Base-by-base conservation (phyloP, 2,329 filamentous ascomycete species). In the Apiospora arundinis region DNA sequence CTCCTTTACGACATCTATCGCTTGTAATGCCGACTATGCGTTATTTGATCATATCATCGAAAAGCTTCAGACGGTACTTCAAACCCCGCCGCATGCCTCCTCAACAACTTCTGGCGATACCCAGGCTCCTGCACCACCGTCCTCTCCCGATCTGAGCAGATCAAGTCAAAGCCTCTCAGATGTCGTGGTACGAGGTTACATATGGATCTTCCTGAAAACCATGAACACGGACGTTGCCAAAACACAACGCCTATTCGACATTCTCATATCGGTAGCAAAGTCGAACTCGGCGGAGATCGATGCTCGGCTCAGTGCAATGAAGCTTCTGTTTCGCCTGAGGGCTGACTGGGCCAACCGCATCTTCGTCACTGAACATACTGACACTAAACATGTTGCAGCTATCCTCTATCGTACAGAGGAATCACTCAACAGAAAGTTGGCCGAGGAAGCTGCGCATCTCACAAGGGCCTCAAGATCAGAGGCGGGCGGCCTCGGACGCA, bases 281-380 rank as follows among this genome's bases (percentile, higher is more conserved):
- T 88, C 88, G 21, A 85, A 85, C 40, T 83, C 86, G 44, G 90
- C 88, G 73, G 92, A 92, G 72, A 84, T 87, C 8, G 91, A 93
- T 80, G 91, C 92, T 69, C 91, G 93, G 8, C 83, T 96, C 37
- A 91, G 91, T 16, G 91, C 92, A 2, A 89, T 95, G 85, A 94
- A 93, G 77, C 82, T 95, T 60, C 84, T 98, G 2, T 95, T 97
- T 79, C 90, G 95, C 60, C 84, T 98, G 42, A 90, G 95, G 72
- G 94, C 94, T 28, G 94, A 97, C 81, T 94, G 92, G 79, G 90
- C 92, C 12, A 90, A 95, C 74, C 89, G 91, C 63, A 88, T 98
- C 4, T 94, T 92, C 71, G 84, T 97, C 69, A 90, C 90, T 9
- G 83, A 89, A 45, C 88, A 90, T 42, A 90, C 92, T 1, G 94